Evolutionary conservation across 495 filamentous ascomycete species (phyloP), one percentile per base, ranked within the genome.

Genomic region (Oidiodendron maius): DNA sequence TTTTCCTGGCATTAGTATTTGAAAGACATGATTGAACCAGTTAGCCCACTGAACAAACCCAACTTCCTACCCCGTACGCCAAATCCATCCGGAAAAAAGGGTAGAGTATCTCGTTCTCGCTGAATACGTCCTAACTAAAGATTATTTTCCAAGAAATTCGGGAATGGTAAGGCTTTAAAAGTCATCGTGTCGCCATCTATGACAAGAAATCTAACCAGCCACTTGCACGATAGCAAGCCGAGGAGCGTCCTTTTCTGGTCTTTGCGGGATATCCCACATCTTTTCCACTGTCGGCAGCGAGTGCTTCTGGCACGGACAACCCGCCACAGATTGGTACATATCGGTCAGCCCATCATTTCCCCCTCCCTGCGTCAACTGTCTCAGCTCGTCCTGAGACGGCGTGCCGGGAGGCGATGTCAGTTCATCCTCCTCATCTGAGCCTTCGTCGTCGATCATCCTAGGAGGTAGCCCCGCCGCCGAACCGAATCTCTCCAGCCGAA

Each of bases 261-360:
- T 37, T 17, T 37, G 35, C 28, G 50, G 42, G 35, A 52, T 44
- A 16, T 52, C 50, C 50, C 50, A 52, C 4, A 46, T 21, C 40
- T 51, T 51, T 15, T 45, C 34, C 12, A 46, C 41, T 3, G 5
- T 10, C 10, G 49, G 49, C 15, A 22, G 13, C 2, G 23, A 3
- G 10, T 50, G 20, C 0, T 39, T 43, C 46, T 52, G 50, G 41
- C 50, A 52, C 3, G 50, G 50, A 41, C 50, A 52, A 13, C 24
- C 36, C 22, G 20, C 25, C 15, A 52, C 34, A 23, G 22, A 17
- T 8, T 24, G 17, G 41, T 52, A 52, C 50, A 34, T 11, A 21
- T 41, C 50, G 34, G n/a, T 36, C 11, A 52, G 26, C 30, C 41
- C 42, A 23, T 46, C 24, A 26, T 32, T 22, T 4, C 12, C 50